A percentile compares a stretch with the other conserved stretches of the same genome.
phyloP scores from a whole-genome alignment of 352 stramenopile species.

The Globisporangium irregulare region DNA sequence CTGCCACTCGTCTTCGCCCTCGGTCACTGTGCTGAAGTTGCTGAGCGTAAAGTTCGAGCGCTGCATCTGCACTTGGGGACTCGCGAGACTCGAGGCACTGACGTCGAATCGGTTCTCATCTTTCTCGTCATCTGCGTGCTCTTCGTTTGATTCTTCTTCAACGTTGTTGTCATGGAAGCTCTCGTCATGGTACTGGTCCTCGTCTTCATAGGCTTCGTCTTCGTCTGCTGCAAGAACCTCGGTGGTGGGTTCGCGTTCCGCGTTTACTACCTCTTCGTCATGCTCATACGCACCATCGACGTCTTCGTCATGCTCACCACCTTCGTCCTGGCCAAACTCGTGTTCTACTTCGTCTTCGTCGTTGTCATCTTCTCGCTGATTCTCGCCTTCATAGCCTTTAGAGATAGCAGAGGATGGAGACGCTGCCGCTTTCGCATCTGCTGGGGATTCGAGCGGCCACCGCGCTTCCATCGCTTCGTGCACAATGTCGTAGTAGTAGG shows the following conservation, averaged over 20 bases:
- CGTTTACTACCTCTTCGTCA: neutral
- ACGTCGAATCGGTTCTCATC: neutral
- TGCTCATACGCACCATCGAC: neutral
- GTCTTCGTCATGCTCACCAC: constrained; percentile 10
- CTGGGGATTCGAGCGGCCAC: constrained; percentile 1
- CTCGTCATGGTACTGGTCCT: constrained; percentile 20
- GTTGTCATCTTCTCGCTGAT: neutral
- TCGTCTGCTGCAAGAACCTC: constrained; percentile 13
- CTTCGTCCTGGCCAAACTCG: constrained; percentile 1
- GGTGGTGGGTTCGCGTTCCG: neutral
- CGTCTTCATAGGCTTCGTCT: constrained; percentile 2
- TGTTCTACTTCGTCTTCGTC: neutral
- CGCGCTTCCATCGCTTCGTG: constrained; percentile 27
- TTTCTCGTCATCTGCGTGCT: neutral
- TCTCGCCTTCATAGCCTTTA: constrained; percentile 6
- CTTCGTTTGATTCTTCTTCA: neutral
- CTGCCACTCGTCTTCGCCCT: constrained; percentile 60
- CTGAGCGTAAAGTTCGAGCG: constrained; percentile 21
- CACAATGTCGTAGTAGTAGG: constrained; percentile 19
- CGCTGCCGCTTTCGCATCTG: constrained; percentile 7
- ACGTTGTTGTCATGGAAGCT: neutral
- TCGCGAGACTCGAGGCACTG: neutral
- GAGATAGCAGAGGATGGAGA: neutral
- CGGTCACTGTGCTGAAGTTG: constrained; percentile 11
- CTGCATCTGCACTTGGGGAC: neutral